phyloP scores from a whole-genome alignment of 495 filamentous ascomycete genomes.

The Talaromyces nanjingensis region DNA sequence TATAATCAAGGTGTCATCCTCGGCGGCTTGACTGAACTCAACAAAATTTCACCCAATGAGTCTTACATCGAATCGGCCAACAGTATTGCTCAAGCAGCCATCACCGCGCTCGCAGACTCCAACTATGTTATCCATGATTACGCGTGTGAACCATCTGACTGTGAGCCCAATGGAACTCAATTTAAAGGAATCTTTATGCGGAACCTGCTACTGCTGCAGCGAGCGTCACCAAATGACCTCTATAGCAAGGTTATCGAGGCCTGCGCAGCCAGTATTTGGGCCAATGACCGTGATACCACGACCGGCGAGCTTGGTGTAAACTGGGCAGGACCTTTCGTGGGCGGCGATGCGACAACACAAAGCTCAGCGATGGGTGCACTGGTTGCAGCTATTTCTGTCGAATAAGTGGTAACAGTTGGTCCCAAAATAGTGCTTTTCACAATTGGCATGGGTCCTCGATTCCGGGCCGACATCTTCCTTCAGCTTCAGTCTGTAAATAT shows the following conservation, averaged over 20 bases:
- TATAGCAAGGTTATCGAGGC: slow-evolving; percentile 49
- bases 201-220: slow-evolving; percentile 55
- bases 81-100: slow-evolving; percentile 58
- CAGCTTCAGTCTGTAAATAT: background rate
- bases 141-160: slow-evolving; percentile 49
- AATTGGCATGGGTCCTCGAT: background rate
- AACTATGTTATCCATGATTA: slow-evolving; percentile 54
- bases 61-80: slow-evolving; percentile 50
- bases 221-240: slow-evolving; percentile 38
- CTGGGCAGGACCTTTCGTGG: slow-evolving; percentile 51
- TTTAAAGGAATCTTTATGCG: slow-evolving; percentile 80
- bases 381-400: slow-evolving; percentile 48
- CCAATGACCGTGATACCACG: slow-evolving; percentile 43
- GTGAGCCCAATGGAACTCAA: slow-evolving; percentile 54
- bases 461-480: background rate
- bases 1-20: slow-evolving; percentile 81
- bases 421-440: background rate
- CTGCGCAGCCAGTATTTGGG: slow-evolving; percentile 64
- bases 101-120: slow-evolving; percentile 44
- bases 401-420: background rate
- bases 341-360: slow-evolving; percentile 51
- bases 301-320: slow-evolving; percentile 44
- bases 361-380: slow-evolving; percentile 62
- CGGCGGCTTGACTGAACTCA: slow-evolving; percentile 63
- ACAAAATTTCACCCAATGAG: slow-evolving; percentile 44